Percentiles rank a stretch among this genome's conserved stretches.
Evolutionary conservation across 2,329 filamentous ascomycete species (phyloP).

Genomic region (Penicillium concentricum): DNA sequence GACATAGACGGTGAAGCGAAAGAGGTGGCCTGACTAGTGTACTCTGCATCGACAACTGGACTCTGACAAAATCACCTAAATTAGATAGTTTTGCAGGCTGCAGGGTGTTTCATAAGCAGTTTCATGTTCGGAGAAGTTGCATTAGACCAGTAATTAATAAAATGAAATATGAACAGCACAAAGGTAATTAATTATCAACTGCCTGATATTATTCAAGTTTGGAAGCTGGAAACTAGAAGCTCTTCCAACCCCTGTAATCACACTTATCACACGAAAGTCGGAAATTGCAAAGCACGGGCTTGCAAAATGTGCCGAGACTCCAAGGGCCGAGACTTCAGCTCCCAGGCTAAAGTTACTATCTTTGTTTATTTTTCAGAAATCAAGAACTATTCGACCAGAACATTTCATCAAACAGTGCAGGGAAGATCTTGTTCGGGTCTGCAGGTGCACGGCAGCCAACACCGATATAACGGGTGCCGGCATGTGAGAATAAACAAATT

Average conservation of each 20-base stretch:
- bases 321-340: neutral
- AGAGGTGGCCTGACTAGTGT: slow-evolving; percentile 1
- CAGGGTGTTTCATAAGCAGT: slow-evolving; percentile 4
- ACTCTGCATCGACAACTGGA: neutral
- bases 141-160: neutral
- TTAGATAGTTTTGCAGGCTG: neutral
- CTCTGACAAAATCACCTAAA: neutral
- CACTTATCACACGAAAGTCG: neutral
- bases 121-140: neutral
- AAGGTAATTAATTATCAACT: neutral
- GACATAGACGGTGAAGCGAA: neutral
- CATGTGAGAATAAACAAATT: slow-evolving; percentile 4
- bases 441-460: slow-evolving; percentile 11
- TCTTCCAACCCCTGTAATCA: neutral
- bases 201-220: neutral
- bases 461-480: slow-evolving; percentile 14
- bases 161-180: neutral
- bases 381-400: neutral
- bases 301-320: neutral
- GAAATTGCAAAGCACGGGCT: slow-evolving; percentile 2
- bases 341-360: neutral
- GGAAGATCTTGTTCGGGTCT: slow-evolving; percentile 10
- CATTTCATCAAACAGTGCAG: slow-evolving; percentile 3
- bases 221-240: neutral
- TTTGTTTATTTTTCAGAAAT: neutral